A percentile compares a stretch with the other conserved stretches of the same genome.
phyloP scores from a whole-genome alignment of 225 moss, liverwort and hornwort genomes.

The Pleurozium schreberi region DNA sequence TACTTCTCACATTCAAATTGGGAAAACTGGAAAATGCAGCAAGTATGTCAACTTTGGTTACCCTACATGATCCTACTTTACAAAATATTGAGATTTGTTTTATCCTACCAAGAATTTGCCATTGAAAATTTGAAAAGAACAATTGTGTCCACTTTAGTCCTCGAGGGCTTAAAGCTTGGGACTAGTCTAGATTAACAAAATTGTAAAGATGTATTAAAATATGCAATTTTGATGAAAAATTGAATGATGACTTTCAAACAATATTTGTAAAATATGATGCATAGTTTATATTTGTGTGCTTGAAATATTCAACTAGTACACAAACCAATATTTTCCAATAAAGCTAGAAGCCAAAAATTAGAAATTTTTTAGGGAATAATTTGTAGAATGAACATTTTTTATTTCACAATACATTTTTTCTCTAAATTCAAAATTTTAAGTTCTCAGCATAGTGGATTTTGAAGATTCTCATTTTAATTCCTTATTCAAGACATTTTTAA shows the following conservation, averaged over 20 bases:
- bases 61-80: too few species aligned
- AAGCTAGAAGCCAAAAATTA: not conserved
- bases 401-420: not conserved
- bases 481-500: too few species aligned
- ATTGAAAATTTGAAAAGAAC: too few species aligned
- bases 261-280: not conserved
- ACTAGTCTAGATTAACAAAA: not conserved
- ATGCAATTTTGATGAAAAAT: not conserved
- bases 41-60: too few species aligned
- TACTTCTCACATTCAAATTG: too few species aligned
- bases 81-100: too few species aligned
- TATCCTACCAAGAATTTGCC: too few species aligned
- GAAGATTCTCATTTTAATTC: not conserved
- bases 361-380: fast-evolving
- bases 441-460: not conserved
- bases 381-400: not conserved
- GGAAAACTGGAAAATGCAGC: too few species aligned
- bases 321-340: not conserved
- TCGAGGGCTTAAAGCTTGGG: too few species aligned
- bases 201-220: not conserved
- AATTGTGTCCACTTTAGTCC: too few species aligned
- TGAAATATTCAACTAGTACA: not conserved
- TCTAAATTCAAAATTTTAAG: not conserved
- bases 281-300: not conserved
- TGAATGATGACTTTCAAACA: not conserved